Evolutionary conservation across 208 protist genomes (phyloP).

Genomic region (Leishmania turanica): DNA sequence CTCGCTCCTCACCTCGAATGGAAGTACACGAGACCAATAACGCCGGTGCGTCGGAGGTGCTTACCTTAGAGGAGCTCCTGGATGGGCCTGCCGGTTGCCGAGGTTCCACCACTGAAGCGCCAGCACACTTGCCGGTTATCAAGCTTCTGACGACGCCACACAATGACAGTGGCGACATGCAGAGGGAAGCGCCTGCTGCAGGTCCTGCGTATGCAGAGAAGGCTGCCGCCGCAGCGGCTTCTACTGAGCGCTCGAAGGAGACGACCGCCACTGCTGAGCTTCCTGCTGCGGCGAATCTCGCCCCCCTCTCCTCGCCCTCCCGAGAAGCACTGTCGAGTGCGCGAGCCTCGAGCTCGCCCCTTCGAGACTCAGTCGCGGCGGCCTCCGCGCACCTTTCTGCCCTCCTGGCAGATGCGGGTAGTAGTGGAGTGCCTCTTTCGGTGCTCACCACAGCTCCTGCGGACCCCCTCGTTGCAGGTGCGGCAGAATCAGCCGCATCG

Average conservation of each 20-base stretch:
- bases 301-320: not conserved
- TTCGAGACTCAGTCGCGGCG: not conserved
- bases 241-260: not conserved
- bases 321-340: not conserved
- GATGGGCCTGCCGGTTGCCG: not conserved
- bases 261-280: not conserved
- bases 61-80: slow-evolving; percentile 14
- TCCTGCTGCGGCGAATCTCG: not conserved
- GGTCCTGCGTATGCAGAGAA: slow-evolving; percentile 2
- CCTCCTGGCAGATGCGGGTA: not conserved
- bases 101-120: not conserved
- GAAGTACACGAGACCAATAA: not conserved
- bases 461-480: not conserved
- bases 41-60: not conserved
- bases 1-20: not conserved
- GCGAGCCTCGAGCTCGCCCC: not conserved
- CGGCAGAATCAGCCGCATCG: not conserved
- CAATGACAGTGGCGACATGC: not conserved
- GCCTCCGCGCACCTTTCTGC: not conserved
- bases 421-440: too few species aligned
- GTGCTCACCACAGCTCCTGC: not conserved
- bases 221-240: not conserved
- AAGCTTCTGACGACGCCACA: not conserved
- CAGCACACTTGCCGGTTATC: not conserved
- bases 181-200: not conserved